Conservation (phyloP, 1,284 basidiomycete genomes). For the Moesziomyces sp. region DNA sequence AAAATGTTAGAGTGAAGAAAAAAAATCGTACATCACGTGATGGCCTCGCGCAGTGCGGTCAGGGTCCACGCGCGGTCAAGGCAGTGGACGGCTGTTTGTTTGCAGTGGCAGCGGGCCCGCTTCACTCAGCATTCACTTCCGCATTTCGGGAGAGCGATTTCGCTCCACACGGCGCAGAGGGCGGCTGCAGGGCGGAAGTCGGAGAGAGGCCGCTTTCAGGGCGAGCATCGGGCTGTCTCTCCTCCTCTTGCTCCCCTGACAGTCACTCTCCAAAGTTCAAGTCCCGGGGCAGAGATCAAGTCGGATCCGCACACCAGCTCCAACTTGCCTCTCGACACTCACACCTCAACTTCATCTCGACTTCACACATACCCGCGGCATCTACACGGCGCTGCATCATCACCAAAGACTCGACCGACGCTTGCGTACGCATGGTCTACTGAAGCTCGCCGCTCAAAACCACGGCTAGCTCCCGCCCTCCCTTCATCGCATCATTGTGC, state of each 20-base stretch:
- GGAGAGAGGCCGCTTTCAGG: constrained; percentile 4
- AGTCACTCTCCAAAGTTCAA: too few relatives aligned
- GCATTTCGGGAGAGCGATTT: not conserved
- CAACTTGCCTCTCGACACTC: too few relatives aligned
- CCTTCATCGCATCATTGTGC: constrained; percentile 1
- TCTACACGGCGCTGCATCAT: too few relatives aligned
- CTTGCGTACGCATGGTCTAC: not conserved
- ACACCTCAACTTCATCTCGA: too few relatives aligned
- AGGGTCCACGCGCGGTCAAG: constrained; percentile 8
- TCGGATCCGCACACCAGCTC: too few relatives aligned
- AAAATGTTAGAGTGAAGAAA: constrained; percentile 4
- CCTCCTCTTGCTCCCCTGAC: too few relatives aligned
- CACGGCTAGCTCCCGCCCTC: too few relatives aligned
- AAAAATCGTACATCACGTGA: constrained; percentile 17
- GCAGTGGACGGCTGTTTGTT: not conserved
- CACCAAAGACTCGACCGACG: too few relatives aligned
- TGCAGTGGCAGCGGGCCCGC: constrained; percentile 1
- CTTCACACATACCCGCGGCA: too few relatives aligned
- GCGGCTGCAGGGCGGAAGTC: constrained; percentile 7
- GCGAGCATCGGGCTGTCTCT: not conserved
- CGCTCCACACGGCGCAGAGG: not conserved
- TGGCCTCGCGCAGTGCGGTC: constrained; percentile 6
- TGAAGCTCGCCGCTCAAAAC: too few relatives aligned
- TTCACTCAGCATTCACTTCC: not conserved
- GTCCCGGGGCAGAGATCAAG: too few relatives aligned